These are phyloP conservation scores for Kalmusia sp. DNA, from an alignment of 2,329 filamentous ascomycete genomes.

Conservation along the genomic window DNA sequence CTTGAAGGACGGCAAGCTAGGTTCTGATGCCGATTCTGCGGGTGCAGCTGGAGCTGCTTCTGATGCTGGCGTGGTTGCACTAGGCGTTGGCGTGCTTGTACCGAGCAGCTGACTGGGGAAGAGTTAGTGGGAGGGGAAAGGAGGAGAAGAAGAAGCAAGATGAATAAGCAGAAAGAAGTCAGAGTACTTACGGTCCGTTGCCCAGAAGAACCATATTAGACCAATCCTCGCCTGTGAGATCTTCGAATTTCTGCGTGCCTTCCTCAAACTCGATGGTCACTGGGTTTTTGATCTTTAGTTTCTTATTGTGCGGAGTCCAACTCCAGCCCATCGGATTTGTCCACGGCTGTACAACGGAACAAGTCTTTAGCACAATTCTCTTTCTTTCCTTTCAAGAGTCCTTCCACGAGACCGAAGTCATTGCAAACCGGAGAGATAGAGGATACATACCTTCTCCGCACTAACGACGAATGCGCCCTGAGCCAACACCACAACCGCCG, in stretches of 20 bases:
- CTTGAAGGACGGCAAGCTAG: background rate
- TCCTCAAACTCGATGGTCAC: background rate
- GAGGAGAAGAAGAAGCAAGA: background rate
- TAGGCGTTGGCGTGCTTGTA: background rate
- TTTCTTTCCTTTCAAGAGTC: background rate
- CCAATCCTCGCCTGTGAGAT: background rate
- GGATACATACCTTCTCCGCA: background rate
- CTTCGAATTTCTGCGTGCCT: background rate
- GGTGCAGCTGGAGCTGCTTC: background rate
- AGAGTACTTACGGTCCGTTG: background rate
- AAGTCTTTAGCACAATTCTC: background rate
- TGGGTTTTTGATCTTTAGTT: background rate
- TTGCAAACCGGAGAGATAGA: too few species aligned
- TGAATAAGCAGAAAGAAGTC: background rate
- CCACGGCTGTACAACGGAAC: background rate
- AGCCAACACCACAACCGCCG: background rate
- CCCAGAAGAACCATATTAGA: background rate
- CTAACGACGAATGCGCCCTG: background rate
- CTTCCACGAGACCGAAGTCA: too few species aligned
- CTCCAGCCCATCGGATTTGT: background rate
- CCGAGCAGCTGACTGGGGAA: background rate
- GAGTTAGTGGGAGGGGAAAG: too few species aligned
- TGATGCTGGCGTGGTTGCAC: background rate
- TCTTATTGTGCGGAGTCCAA: constrained; percentile 1
- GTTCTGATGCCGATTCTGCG: background rate